Base-by-base conservation (phyloP, 164 flowering plant genomes). In the Brasenia schreberi region DNA sequence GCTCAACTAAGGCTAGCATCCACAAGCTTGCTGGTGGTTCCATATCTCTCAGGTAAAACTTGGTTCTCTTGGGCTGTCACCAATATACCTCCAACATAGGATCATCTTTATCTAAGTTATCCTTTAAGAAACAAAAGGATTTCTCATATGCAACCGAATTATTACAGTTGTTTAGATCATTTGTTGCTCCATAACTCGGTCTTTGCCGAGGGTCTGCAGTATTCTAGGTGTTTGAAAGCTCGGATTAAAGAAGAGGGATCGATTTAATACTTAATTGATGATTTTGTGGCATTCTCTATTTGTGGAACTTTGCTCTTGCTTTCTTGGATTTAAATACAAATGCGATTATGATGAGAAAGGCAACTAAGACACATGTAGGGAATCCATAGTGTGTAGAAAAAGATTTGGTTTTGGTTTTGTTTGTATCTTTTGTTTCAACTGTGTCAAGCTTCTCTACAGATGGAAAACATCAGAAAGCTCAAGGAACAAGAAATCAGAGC, bases 1-100 rank as follows among this genome's bases (percentile, higher is more conserved):
- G 80, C 74, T 18, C 74, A 70, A 42, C 70, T 68, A 67, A 83
- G 88, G 61, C 71, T 74, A 64, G 69, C 79, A 12, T 56, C 64
- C 70, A 82, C 73, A 69, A 74, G 67, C 65, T 76, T 81, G 16
- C 83, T 87, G 43, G 85, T 81, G 64, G 85, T 87, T 62, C 92
- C 87, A 17, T 56, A 77, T 56, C 43, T 83, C 60, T 65, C 86
- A 79, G 63, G 63, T 60, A 56, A n/a, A 11, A n/a, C 59, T n/a
- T 2, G 12, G 59, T 56, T 56, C n/a, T 2, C n/a, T n/a, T 56
- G 0, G 1, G 2, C 59, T 56, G 12, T 56, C 1, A 56, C 59
- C 16, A 12, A n/a, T 56, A 56, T 56, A 11, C 59, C n/a, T 0
- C 16, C 12, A 56, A 11, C 59, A 11, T 56, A 2, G 2, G 12